A percentile compares a stretch with the other conserved stretches of the same genome.
phyloP scores from a whole-genome alignment of 768 basidiomycete genomes.

The Boletus rubescentipes region DNA sequence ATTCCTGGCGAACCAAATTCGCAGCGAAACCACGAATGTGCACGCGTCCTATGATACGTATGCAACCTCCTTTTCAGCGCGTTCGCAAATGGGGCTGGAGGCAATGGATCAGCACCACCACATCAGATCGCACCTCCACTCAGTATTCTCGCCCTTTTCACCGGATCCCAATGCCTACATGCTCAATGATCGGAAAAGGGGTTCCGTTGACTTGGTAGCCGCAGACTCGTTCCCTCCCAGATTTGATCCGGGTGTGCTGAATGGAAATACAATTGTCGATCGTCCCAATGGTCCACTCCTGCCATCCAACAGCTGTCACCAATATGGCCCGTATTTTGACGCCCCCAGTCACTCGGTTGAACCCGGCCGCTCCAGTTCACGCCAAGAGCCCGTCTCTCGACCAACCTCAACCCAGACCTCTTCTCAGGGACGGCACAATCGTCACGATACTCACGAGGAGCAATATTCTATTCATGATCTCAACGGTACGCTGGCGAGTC shows the following conservation, averaged over 20 bases:
- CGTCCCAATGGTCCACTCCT: constrained; percentile 46
- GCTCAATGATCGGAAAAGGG: constrained; percentile 38
- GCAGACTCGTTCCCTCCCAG: constrained; percentile 48
- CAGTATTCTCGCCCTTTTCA: constrained; percentile 73
- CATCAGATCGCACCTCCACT: constrained; percentile 18
- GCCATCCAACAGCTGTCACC: constrained; percentile 45
- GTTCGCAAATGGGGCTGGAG: constrained; percentile 15
- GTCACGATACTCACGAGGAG: constrained; percentile 35
- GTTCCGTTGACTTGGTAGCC: constrained; percentile 34
- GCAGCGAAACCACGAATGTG: constrained; percentile 11
- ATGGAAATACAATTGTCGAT: constrained; percentile 36
- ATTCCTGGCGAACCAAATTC: constrained; percentile 20
- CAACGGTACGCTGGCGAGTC: constrained; percentile 74
- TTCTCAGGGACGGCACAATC: constrained; percentile 21
- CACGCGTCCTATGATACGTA: constrained; percentile 24
- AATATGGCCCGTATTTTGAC: constrained; percentile 46
- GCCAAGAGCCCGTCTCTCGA: constrained; percentile 52
- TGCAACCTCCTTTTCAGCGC: constrained; percentile 15
- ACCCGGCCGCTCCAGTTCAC: constrained; percentile 41
- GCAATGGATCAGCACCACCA: constrained; percentile 19
- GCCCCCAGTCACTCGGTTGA: constrained; percentile 38
- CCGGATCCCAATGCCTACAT: constrained; percentile 61
- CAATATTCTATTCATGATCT: constrained; percentile 63
- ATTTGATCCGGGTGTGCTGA: constrained; percentile 39
- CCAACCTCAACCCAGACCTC: constrained; percentile 49